These are phyloP conservation scores for Hymenoscyphus albidus DNA, from an alignment of 2,329 filamentous ascomycete genomes.

Conservation along the genomic window DNA sequence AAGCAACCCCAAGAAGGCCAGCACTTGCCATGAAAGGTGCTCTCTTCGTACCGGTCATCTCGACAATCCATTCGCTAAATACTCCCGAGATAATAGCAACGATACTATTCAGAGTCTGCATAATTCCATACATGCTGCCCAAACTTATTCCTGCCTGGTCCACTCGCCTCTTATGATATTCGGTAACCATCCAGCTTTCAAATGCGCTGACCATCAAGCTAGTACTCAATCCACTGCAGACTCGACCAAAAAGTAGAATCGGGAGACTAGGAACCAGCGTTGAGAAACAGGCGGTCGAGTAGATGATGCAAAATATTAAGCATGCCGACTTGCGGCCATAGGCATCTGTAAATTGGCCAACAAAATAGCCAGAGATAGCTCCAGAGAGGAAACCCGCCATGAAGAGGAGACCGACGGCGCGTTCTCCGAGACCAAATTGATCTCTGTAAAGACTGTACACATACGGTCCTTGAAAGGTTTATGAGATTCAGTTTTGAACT, in stretches of 20 bases:
- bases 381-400: constrained; percentile 34
- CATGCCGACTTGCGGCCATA: constrained; percentile 46
- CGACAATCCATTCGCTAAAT: constrained; percentile 49
- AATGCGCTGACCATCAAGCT: constrained; percentile 57
- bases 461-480: constrained; percentile 28
- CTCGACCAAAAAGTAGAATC: constrained; percentile 49
- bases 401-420: constrained; percentile 32
- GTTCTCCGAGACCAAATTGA: constrained; percentile 32
- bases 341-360: constrained; percentile 33
- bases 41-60: constrained; percentile 44
- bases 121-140: constrained; percentile 49
- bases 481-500: constrained; percentile 30
- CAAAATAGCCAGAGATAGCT: constrained; percentile 34
- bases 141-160: constrained; percentile 43
- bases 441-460: constrained; percentile 36
- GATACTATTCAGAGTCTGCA: constrained; percentile 51
- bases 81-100: constrained; percentile 53
- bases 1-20: constrained; percentile 41
- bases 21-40: constrained; percentile 50
- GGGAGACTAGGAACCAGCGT: constrained; percentile 43
- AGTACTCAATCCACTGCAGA: constrained; percentile 52
- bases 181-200: constrained; percentile 59
- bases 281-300: constrained; percentile 50
- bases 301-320: constrained; percentile 51
- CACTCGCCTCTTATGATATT: constrained; percentile 47